A percentile compares a stretch with the other conserved stretches of the same genome.
Conservation (phyloP, 306 rosid species). For the Macrotyloma uniflorum region DNA sequence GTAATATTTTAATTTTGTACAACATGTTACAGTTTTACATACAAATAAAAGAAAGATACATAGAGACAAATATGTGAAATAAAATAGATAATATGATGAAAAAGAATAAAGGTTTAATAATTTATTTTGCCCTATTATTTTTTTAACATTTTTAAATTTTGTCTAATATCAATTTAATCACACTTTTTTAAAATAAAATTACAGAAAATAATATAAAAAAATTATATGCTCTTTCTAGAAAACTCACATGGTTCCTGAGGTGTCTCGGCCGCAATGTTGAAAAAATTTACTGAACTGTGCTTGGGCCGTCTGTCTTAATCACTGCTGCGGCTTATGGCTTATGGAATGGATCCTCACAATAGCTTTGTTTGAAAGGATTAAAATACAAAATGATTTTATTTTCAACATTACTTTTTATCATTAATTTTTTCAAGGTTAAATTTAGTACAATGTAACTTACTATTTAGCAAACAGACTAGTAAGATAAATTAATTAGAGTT, state of each 20-base stretch:
- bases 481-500: not conserved
- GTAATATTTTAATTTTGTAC: not conserved
- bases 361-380: too few species aligned
- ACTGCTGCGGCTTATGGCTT: not conserved
- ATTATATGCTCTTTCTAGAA: not conserved
- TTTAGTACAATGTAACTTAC: not conserved
- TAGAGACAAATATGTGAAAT: not conserved
- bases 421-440: not conserved
- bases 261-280: not conserved
- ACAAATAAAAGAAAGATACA: not conserved
- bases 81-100: not conserved
- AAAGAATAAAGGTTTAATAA: too few species aligned
- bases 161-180: too few species aligned
- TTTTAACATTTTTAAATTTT: too few species aligned
- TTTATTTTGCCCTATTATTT: too few species aligned
- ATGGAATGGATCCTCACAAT: not conserved
- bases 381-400: not conserved
- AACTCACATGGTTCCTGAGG: not conserved
- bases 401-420: not conserved
- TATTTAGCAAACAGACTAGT: not conserved
- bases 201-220: not conserved
- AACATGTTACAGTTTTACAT: not conserved
- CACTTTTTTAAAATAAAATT: too few species aligned
- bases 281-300: not conserved
- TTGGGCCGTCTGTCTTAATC: not conserved